A percentile compares a stretch with the other conserved stretches of the same genome.
phyloP scores from a whole-genome alignment of 1,284 basidiomycete genomes.

The Melanopsichium pennsylvanicum region DNA sequence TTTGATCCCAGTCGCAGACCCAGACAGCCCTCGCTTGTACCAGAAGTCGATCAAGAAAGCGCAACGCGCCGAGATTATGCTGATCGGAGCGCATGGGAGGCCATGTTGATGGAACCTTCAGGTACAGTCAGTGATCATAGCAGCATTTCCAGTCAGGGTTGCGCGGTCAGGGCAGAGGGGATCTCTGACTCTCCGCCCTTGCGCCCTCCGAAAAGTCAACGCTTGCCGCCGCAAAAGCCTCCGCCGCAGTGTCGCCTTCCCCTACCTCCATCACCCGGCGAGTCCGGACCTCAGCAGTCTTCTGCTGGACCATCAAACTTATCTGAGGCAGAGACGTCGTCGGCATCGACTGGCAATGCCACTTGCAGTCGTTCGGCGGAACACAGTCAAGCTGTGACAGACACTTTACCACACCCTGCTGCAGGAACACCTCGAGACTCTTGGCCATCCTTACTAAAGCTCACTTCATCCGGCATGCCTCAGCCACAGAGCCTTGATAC shows the following conservation, averaged over 20 bases:
- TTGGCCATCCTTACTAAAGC: no score
- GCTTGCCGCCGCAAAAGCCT: slow-evolving; percentile 39
- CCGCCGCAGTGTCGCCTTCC: slow-evolving; percentile 26
- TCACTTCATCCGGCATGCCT: no score
- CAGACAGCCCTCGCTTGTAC: not conserved
- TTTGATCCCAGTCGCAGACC: slow-evolving; percentile 11
- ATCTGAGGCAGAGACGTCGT: no score
- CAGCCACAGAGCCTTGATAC: no score
- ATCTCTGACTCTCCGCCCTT: slow-evolving; percentile 1
- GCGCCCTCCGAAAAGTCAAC: slow-evolving; percentile 5
- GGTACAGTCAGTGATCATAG: slow-evolving; percentile 10
- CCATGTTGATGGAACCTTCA: slow-evolving; percentile 1
- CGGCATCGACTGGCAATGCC: no score
- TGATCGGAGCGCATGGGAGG: slow-evolving; percentile 10
- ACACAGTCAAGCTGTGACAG: no score
- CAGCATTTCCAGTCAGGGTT: slow-evolving; percentile 1
- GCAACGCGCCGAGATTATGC: not conserved
- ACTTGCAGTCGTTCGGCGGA: no score
- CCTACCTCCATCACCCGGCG: slow-evolving; percentile 11
- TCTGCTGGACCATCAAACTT: no score
- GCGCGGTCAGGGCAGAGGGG: not conserved
- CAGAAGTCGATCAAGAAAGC: not conserved
- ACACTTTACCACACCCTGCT: no score
- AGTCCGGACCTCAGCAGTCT: no score
- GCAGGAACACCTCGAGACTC: no score